Conservation (phyloP, 352 stramenopile genomes). For the Pythium volutum region DNA sequence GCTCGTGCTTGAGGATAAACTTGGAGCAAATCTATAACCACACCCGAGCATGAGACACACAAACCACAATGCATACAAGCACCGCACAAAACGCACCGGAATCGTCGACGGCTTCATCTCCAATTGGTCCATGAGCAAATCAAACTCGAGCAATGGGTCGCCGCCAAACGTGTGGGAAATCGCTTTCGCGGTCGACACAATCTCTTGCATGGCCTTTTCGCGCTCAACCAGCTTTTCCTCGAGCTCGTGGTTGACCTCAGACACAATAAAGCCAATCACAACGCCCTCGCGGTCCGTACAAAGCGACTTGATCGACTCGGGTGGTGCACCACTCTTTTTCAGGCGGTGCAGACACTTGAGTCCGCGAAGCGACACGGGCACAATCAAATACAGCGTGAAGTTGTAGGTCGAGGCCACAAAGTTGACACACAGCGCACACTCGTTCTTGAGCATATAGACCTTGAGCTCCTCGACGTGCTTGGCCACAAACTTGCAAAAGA, state of each 20-base stretch:
- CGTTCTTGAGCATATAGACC: conserved; percentile 86
- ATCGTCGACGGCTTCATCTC: conserved; percentile 84
- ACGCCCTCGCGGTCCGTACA: conserved; percentile 81
- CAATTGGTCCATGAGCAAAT: conserved; percentile 80
- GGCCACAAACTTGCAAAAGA: conserved; percentile 89
- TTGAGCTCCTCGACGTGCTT: conserved; percentile 86
- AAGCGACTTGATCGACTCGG: conserved; percentile 81
- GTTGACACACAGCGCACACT: conserved; percentile 79
- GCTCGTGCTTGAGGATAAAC: conserved; percentile 80
- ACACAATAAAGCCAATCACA: conserved; percentile 85
- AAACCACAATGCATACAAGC: conserved; percentile 6
- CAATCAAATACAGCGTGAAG: conserved; percentile 82
- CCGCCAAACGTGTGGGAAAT: conserved; percentile 70
- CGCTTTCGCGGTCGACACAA: conserved; percentile 67
- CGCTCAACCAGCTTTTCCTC: conserved; percentile 74
- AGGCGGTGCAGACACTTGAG: conserved; percentile 81
- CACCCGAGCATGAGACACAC: no score
- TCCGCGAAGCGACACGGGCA: conserved; percentile 53
- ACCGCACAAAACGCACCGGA: conserved; percentile 47
- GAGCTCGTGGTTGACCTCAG: conserved; percentile 84
- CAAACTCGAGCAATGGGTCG: conserved; percentile 85
- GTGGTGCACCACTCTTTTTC: conserved; percentile 69
- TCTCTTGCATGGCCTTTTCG: conserved; percentile 79
- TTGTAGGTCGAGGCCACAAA: conserved; percentile 81
- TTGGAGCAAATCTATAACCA: conserved; percentile 63